Evolutionary conservation across 2,329 filamentous ascomycete species (phyloP).

Genomic region (Knufia fluminis): DNA sequence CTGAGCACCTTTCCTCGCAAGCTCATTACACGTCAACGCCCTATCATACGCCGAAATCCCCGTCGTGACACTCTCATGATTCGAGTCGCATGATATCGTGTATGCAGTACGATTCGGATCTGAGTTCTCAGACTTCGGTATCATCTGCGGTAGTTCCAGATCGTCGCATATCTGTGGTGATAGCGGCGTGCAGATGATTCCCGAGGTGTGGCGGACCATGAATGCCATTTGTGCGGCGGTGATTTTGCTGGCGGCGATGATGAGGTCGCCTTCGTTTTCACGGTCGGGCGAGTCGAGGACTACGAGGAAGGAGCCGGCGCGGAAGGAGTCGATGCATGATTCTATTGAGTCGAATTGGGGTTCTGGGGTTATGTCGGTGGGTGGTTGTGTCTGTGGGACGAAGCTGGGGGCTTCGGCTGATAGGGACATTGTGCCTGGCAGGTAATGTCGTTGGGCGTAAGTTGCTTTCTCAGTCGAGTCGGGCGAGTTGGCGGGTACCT

Average conservation of each 20-base stretch:
- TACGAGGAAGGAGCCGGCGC: constrained; percentile 75
- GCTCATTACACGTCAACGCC: constrained; percentile 65
- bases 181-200: constrained; percentile 84
- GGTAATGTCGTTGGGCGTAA: too few relatives aligned
- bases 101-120: constrained; percentile 90
- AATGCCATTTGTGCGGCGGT: constrained; percentile 91
- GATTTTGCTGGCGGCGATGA: constrained; percentile 78
- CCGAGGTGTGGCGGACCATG: constrained; percentile 81
- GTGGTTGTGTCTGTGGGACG: not conserved
- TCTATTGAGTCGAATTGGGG: constrained; percentile 26
- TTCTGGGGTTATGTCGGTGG: not conserved
- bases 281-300: constrained; percentile 86
- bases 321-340: constrained; percentile 26
- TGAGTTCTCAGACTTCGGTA: constrained; percentile 52
- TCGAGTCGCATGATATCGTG: constrained; percentile 78
- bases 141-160: constrained; percentile 84
- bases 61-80: constrained; percentile 64
- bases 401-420: not conserved
- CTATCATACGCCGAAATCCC: constrained; percentile 87
- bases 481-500: too few relatives aligned
- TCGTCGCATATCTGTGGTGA: constrained; percentile 56
- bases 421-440: not conserved
- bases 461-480: too few relatives aligned
- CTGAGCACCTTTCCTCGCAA: constrained; percentile 57
- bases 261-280: constrained; percentile 97